Evolutionary conservation across 2,329 filamentous ascomycete genomes (phyloP).

Genomic region (Penicillium carneum): DNA sequence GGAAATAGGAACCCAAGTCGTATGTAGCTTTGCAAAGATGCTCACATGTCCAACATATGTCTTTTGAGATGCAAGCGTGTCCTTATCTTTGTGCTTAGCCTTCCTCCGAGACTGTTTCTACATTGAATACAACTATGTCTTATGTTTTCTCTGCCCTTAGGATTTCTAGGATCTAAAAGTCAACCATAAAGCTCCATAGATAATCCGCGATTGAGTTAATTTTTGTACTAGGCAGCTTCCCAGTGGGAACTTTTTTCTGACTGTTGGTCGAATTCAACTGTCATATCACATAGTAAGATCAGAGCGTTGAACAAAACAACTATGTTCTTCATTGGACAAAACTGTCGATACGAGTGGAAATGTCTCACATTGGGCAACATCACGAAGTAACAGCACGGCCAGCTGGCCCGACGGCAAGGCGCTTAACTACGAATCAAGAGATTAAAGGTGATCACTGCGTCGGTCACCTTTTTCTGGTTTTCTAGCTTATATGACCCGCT

Average conservation of each 20-base stretch:
- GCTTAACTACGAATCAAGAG: conserved; percentile 62
- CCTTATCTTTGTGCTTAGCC: too few species aligned
- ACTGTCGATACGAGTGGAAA: background rate
- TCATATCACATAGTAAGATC: background rate
- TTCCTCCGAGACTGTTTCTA: too few species aligned
- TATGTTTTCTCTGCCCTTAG: too few species aligned
- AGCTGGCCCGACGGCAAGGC: conserved; percentile 59
- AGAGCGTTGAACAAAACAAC: background rate
- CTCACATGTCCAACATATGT: too few species aligned
- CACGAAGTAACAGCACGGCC: conserved; percentile 24
- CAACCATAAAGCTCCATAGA: background rate
- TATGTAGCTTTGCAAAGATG: too few species aligned
- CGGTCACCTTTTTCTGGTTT: conserved; percentile 37
- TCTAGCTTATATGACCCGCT: background rate
- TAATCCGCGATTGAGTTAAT: too few species aligned
- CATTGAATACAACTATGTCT: too few species aligned
- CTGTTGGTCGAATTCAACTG: background rate
- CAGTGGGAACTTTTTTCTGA: too few species aligned
- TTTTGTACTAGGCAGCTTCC: too few species aligned
- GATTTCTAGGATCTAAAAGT: too few species aligned
- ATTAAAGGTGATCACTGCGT: conserved; percentile 58
- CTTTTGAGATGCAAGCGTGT: too few species aligned
- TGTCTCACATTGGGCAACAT: fast-evolving
- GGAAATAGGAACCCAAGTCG: background rate
- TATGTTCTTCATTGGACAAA: background rate